Base-by-base conservation (phyloP, 2,329 filamentous ascomycete species). In the Microdochium trichocladiopsis region DNA sequence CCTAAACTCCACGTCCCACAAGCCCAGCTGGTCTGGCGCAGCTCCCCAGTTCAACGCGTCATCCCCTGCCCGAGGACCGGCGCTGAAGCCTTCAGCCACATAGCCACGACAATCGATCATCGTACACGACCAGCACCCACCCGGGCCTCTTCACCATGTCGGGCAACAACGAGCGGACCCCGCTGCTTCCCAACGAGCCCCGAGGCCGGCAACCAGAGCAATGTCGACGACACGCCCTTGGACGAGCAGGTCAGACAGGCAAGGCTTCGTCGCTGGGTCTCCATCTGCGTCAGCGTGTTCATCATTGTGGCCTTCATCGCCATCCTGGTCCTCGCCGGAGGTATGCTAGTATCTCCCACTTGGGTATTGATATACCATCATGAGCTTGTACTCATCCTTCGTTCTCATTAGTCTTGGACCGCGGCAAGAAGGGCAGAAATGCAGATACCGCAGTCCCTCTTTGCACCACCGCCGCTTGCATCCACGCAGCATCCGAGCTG, bases 401-500 rank as follows among this genome's bases (percentile, higher is more conserved):
- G 18, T 10, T 16, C 41, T 5, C 18, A 23, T 22, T 18, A 45
- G 41, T 45, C 18, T 18, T 45, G 6, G 41, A 45, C 5, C 41
- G 41, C 3, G 41, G 41, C 41, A 45, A 45, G 41, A 51, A 45
- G 51, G 50, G 53, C 55, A 54, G 55, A 25, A 52, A 56, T 48
- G 57, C 58, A 24, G 50, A 53, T 1, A 63, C 61, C 61, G 55
- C 56, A 53, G 50, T 63, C 2, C 61, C 62, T 1, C 53, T 79
- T 23, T 86, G 83, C 62, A 63, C 77, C 48, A 79, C 82, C 10
- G 76, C 82, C 43, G 77, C 79, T 55, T 87, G 83, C 63, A 72
- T 86, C 12, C 79, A 85, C 59, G 83, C 82, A 12, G 77, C 83
- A 4, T 83, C 81, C 12, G 76, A 80, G 56, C 76, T 87, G 36